phyloP scores from a whole-genome alignment of 371 early-diverging fungal species.

The Caulochytrium protostelioides region DNA sequence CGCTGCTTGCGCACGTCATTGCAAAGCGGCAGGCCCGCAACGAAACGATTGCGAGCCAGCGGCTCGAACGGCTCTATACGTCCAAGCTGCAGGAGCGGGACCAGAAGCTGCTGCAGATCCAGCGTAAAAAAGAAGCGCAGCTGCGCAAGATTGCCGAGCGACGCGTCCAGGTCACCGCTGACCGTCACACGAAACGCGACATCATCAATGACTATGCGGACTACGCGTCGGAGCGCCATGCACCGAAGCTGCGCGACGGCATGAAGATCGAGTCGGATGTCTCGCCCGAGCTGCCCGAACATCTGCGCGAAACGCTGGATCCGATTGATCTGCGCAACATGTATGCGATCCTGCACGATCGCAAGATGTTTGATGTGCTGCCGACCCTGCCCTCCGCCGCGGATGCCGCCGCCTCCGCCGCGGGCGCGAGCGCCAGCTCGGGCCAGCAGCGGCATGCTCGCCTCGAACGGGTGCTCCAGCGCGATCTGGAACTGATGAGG shows the following conservation, averaged over 20 bases:
- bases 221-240: conserved; percentile 9
- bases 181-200: conserved; percentile 19
- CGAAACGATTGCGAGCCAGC: conserved; percentile 15
- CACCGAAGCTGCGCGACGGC: neutral
- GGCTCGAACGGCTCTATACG: conserved; percentile 24
- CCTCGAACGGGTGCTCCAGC: too few species aligned
- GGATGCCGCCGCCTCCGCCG: too few species aligned
- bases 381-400: too few species aligned
- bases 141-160: neutral
- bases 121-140: conserved; percentile 19
- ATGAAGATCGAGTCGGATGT: neutral
- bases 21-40: conserved; percentile 20
- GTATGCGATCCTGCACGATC: too few species aligned
- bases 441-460: too few species aligned
- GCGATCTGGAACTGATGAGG: too few species aligned
- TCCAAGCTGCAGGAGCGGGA: conserved; percentile 25
- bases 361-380: too few species aligned
- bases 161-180: conserved; percentile 2
- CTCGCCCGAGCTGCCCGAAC: too few species aligned
- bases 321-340: too few species aligned
- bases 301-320: too few species aligned
- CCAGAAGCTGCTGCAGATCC: conserved; percentile 15
- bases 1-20: conserved; percentile 20
- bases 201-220: conserved; percentile 30
- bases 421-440: too few species aligned